These are phyloP conservation scores for Xylaria sp. DNA, from an alignment of 2,329 filamentous ascomycete species.

Conservation along the genomic window DNA sequence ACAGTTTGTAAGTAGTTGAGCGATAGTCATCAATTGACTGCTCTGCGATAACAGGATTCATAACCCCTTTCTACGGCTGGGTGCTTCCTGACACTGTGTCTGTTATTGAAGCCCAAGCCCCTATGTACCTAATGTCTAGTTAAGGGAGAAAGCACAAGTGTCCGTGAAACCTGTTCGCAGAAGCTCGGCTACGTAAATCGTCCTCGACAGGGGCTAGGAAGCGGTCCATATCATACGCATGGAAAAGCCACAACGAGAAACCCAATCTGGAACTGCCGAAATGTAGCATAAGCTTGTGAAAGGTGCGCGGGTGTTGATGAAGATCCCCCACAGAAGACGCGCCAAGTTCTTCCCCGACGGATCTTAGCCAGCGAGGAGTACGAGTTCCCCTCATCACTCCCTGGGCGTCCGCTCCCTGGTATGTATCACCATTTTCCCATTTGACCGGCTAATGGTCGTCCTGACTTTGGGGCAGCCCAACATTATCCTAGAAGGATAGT, in stretches of 20 bases:
- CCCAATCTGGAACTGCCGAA: conserved; percentile 31
- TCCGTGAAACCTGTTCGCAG: not conserved
- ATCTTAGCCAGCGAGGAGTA: not conserved
- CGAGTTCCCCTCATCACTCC: conserved; percentile 21
- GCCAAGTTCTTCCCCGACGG: conserved; percentile 20
- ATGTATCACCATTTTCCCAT: conserved; percentile 12
- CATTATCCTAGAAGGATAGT: conserved; percentile 16
- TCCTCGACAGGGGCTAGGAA: not conserved
- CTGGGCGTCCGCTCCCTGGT: conserved; percentile 4
- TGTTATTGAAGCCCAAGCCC: not conserved
- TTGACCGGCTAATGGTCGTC: conserved; percentile 30
- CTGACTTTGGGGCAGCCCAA: conserved; percentile 14
- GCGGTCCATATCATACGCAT: not conserved
- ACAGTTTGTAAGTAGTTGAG: not conserved
- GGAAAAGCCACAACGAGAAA: not conserved
- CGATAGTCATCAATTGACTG: not conserved
- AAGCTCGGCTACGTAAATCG: not conserved
- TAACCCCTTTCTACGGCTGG: not conserved
- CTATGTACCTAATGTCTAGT: not conserved
- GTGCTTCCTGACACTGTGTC: not conserved
- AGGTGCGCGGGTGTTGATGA: conserved; percentile 15
- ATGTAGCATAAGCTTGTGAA: conserved; percentile 6
- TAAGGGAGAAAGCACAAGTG: not conserved
- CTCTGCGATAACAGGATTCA: not conserved
- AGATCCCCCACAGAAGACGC: conserved; percentile 16